Base-by-base conservation (phyloP, 106 monocot species). In the Iris macrosiphon region DNA sequence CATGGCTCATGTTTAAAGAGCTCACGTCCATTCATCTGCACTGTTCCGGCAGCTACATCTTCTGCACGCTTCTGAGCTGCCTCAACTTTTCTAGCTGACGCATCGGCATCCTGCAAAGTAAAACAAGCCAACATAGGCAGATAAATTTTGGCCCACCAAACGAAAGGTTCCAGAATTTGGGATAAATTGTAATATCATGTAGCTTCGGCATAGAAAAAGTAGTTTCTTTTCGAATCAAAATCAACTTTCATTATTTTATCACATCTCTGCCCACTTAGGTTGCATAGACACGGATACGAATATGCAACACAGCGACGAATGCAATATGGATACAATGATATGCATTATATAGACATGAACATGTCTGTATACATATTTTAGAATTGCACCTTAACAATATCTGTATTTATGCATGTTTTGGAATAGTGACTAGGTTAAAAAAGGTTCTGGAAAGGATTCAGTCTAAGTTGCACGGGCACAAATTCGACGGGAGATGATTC, bases 11-110 rank as follows among this genome's bases (percentile, higher is more conserved):
- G 84, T 28, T 74, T 18, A 40, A 95, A 89, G 41, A 89, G 94
- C 62, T 95, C 94, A 21, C 85, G 85, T 7, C 88, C 94, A 56
- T 84, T 95, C 94, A 95, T 89, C 50, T 70, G 78, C 21, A 65
- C 73, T 33, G 51, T 37, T 64, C 88, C 94, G 13, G 84, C 58
- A 39, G 74, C 68, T 34, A 95, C 70, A 40, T 84, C 93, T 61
- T 80, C 74, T 11, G 84, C 78, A 41, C 88, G 93, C 61, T 93
- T 93, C 55, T 49, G 51, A 61, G 74, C 76, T 21, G 56, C 79
- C 56, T 82, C 94, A 23, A 52, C 79, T 62, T 71, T 84, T 54
- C 58, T 79, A 48, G 79, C 72, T 40, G 85, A 61, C 33, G 49
- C 45, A 37, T 74, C 75, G 41, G 71, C 78, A 71, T 85, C 85